Percentiles rank a stretch among this genome's conserved stretches.
Evolutionary conservation across 1,284 basidiomycete species (phyloP).

Genomic region (Puccinia hordei): DNA sequence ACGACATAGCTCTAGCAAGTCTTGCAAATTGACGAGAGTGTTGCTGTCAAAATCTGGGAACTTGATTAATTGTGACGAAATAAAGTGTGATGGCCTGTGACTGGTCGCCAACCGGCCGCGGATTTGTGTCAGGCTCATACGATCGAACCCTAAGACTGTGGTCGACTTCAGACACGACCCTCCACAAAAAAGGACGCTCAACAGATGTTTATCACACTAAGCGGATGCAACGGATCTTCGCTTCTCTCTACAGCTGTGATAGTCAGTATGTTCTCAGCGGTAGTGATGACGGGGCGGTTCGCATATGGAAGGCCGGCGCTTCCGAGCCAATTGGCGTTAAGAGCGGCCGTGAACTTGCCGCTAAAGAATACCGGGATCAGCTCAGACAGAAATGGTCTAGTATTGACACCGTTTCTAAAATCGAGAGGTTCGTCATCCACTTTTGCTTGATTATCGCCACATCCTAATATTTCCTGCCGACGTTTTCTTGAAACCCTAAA

Average conservation of each 20-base stretch:
- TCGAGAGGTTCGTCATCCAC: conserved; percentile 66
- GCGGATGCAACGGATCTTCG: conserved; percentile 81
- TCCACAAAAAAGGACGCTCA: conserved; percentile 65
- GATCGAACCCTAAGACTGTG: conserved; percentile 92
- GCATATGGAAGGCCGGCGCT: conserved; percentile 93
- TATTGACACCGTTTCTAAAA: conserved; percentile 77
- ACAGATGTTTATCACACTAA: conserved; percentile 97
- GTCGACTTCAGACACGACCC: conserved; percentile 70
- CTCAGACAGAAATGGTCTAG: conserved; percentile 86
- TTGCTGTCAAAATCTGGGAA: neutral
- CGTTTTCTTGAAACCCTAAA: neutral
- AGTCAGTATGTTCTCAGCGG: conserved; percentile 89
- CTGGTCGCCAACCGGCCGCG: conserved; percentile 79
- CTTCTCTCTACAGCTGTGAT: conserved; percentile 78
- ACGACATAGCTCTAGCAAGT: neutral
- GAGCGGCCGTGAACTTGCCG: conserved; percentile 85
- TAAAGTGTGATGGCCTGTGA: conserved; percentile 56
- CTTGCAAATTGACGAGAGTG: neutral
- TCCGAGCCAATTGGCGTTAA: conserved; percentile 89
- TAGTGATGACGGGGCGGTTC: conserved; percentile 94
- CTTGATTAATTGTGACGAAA: neutral
- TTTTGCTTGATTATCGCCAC: neutral
- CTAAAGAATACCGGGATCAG: conserved; percentile 87
- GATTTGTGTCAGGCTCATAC: conserved; percentile 94
- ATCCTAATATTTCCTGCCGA: neutral